These are phyloP conservation scores for Stachybotrys echinatus DNA, from an alignment of 2,329 filamentous ascomycete species.

Conservation along the genomic window DNA sequence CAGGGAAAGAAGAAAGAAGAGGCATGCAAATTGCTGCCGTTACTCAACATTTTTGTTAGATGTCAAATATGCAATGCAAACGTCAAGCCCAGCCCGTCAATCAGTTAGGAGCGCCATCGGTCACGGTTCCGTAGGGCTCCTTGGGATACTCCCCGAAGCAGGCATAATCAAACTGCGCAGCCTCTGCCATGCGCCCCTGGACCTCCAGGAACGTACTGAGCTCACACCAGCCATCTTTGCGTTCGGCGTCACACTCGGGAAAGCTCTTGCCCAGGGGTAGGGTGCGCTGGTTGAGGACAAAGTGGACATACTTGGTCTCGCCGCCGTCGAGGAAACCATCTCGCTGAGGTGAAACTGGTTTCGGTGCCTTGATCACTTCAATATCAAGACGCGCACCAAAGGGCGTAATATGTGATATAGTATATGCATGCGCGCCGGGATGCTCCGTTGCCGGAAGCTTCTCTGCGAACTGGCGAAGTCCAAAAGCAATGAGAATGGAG, in stretches of 20 bases:
- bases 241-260: conserved; percentile 52
- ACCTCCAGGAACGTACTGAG: conserved; percentile 60
- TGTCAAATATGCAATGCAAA: too few relatives aligned
- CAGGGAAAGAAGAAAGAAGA: too few relatives aligned
- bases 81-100: too few relatives aligned
- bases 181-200: conserved; percentile 51
- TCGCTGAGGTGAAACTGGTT: conserved; percentile 52
- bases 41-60: too few relatives aligned
- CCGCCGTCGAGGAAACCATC: conserved; percentile 45
- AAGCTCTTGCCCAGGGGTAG: conserved; percentile 64
- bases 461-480: conserved; percentile 62
- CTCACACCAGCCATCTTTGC: conserved; percentile 75
- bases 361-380: conserved; percentile 64
- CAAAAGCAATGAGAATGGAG: conserved; percentile 66
- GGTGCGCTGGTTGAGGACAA: conserved; percentile 69
- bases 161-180: conserved; percentile 58
- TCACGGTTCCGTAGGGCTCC: conserved; percentile 32
- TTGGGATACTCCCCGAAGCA: conserved; percentile 53
- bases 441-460: conserved; percentile 51
- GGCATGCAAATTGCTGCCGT: too few relatives aligned
- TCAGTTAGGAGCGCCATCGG: conserved; percentile 28
- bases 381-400: conserved; percentile 71
- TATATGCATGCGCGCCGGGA: conserved; percentile 54
- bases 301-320: conserved; percentile 66
- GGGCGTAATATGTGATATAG: conserved; percentile 62